Conservation (phyloP, 2,329 filamentous ascomycete species). For the Phoma herbarum region DNA sequence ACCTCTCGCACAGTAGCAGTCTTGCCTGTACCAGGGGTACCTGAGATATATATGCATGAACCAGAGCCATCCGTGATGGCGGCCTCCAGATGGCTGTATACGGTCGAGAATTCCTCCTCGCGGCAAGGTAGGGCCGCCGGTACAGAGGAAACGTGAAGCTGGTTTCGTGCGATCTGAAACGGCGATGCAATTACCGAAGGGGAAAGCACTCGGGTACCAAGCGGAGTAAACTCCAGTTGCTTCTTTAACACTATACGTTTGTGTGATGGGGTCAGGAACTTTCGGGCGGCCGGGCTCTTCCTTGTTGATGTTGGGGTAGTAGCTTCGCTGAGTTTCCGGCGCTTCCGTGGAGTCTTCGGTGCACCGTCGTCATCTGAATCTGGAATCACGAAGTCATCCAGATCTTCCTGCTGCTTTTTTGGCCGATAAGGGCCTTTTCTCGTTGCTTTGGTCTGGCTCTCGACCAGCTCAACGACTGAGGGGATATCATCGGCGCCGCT, state of each 20-base stretch:
- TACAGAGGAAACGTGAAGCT: constrained; percentile 92
- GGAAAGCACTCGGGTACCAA: constrained; percentile 87
- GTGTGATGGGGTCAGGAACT: constrained; percentile 69
- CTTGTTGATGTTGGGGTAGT: constrained; percentile 56
- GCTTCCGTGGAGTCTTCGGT: constrained; percentile 58
- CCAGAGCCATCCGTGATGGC: constrained; percentile 94
- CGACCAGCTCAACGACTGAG: constrained; percentile 71
- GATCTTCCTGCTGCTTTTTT: constrained; percentile 46
- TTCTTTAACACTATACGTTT: constrained; percentile 81
- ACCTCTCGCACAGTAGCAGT: constrained; percentile 97
- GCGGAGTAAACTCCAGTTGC: constrained; percentile 90
- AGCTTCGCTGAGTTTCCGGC: constrained; percentile 57
- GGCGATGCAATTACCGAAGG: constrained; percentile 82
- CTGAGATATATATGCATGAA: constrained; percentile 98
- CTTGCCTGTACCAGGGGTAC: constrained; percentile 97
- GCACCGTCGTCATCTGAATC: constrained; percentile 53
- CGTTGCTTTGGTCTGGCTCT: constrained; percentile 75
- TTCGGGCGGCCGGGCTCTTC: constrained; percentile 59
- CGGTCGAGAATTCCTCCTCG: constrained; percentile 87
- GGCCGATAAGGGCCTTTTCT: constrained; percentile 59
- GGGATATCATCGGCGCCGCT: constrained; percentile 72
- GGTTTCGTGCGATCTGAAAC: constrained; percentile 87
- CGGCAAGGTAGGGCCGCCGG: constrained; percentile 89
- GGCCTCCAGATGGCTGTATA: constrained; percentile 92
- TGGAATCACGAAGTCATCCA: constrained; percentile 56